phyloP scores from a whole-genome alignment of 2,329 filamentous ascomycete species.

The Penicillium sp. region DNA sequence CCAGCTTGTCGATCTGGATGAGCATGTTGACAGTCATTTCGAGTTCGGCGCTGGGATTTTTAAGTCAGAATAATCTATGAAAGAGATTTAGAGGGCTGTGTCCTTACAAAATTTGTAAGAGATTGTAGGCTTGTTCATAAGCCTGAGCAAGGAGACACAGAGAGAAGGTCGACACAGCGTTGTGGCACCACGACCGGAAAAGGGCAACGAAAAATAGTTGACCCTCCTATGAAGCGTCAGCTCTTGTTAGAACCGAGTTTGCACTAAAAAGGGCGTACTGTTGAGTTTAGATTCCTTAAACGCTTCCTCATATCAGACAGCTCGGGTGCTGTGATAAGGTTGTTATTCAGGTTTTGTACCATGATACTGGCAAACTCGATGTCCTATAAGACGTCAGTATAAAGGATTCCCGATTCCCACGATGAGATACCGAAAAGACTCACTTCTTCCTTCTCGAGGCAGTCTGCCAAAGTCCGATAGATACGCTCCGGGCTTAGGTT shows the following conservation, averaged over 20 bases:
- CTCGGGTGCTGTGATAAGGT: constrained; percentile 94
- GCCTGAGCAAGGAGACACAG: constrained; percentile 91
- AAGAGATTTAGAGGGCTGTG: background rate
- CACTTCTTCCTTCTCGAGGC: constrained; percentile 86
- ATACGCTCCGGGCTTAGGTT: constrained; percentile 92
- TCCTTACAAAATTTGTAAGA: constrained; percentile 86
- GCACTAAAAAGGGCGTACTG: constrained; percentile 44
- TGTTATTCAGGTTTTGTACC: constrained; percentile 99
- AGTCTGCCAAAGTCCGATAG: constrained; percentile 91
- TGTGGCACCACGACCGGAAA: constrained; percentile 97
- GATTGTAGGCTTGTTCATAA: constrained; percentile 95
- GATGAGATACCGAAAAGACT: constrained; percentile 4
- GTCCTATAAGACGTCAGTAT: constrained; percentile 47
- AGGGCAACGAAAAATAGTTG: constrained; percentile 92
- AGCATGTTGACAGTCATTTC: constrained; percentile 99
- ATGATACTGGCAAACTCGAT: constrained; percentile 98
- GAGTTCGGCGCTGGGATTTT: constrained; percentile 70
- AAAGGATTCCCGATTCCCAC: background rate
- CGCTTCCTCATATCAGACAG: constrained; percentile 84
- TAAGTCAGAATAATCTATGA: constrained; percentile 18
- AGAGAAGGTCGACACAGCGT: constrained; percentile 95
- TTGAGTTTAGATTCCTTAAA: constrained; percentile 82
- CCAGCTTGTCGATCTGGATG: constrained; percentile 97
- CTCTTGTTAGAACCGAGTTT: background rate
- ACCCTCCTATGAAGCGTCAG: constrained; percentile 60